Percentiles rank a stretch among this genome's conserved stretches.
These are phyloP conservation scores for Gossypium thurberi DNA, from an alignment of 345 rosid genomes.

Conservation along the genomic window DNA sequence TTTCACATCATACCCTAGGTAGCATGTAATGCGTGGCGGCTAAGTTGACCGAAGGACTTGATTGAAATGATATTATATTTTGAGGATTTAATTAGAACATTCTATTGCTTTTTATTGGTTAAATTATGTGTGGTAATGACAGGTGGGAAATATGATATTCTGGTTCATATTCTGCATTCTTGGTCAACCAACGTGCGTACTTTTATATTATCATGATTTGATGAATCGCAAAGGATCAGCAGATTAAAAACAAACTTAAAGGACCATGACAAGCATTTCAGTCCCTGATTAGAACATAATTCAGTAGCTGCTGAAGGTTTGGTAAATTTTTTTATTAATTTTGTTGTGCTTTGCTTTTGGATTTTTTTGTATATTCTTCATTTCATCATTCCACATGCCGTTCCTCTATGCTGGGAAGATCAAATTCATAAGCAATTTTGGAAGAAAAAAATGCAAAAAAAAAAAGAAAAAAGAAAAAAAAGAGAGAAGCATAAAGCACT, in stretches of 20 bases:
- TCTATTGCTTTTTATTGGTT: background rate
- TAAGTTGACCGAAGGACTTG: too few relatives aligned
- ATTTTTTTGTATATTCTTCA: background rate
- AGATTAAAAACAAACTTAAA: background rate
- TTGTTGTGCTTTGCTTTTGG: background rate
- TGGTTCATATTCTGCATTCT: slow-evolving; percentile 92
- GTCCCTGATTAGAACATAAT: background rate
- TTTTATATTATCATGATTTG: slow-evolving; percentile 87
- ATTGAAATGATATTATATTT: too few relatives aligned
- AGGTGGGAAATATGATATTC: slow-evolving; percentile 97
- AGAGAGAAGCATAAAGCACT: too few relatives aligned
- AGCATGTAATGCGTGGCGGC: too few relatives aligned
- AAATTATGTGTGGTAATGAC: slow-evolving; percentile 1
- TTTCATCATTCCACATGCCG: background rate
- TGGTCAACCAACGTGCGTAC: slow-evolving; percentile 96
- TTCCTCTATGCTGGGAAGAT: background rate
- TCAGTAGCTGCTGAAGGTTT: background rate
- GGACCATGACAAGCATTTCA: background rate
- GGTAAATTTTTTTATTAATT: background rate
- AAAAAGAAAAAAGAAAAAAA: fast-evolving
- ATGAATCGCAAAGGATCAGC: slow-evolving; percentile 57
- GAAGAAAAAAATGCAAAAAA: background rate
- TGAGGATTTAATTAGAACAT: too few relatives aligned
- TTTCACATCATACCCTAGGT: too few relatives aligned
- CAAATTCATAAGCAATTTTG: background rate